phyloP scores from a whole-genome alignment of 768 basidiomycete genomes.

The Cystofilobasidium bisporidii region DNA sequence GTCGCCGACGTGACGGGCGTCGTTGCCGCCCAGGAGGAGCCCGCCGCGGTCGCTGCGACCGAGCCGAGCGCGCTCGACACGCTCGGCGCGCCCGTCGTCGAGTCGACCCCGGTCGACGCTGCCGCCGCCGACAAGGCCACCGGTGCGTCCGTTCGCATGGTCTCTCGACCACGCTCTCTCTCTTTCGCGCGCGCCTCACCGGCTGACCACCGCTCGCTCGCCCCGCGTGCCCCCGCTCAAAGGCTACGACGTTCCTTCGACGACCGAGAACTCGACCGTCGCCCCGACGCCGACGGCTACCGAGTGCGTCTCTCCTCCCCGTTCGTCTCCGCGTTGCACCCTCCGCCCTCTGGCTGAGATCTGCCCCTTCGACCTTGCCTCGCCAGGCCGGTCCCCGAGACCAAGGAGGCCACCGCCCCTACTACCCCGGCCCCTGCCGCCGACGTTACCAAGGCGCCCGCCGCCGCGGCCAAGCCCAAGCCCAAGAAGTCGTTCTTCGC shows the following conservation, averaged over 20 bases:
- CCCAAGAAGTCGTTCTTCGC: conserved; percentile 19
- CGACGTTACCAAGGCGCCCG: not conserved
- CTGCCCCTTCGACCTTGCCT: not conserved
- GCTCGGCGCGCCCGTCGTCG: not conserved
- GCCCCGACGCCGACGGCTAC: not conserved
- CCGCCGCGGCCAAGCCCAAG: conserved; percentile 10
- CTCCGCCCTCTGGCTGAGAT: not conserved
- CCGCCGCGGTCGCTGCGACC: not conserved
- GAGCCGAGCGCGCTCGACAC: not conserved
- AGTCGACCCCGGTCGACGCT: not conserved
- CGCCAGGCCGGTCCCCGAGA: not conserved
- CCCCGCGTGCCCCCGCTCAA: not conserved
- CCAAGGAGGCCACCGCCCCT: not conserved
- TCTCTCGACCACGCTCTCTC: no score
- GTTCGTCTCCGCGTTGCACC: not conserved
- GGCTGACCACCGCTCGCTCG: no score
- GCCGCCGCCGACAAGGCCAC: not conserved
- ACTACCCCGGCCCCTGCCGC: not conserved
- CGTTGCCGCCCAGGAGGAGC: conserved; percentile 10
- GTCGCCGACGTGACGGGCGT: conserved; percentile 15
- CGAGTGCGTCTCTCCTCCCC: not conserved
- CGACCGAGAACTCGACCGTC: not conserved
- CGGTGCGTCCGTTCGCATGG: no score
- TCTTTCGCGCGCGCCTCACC: no score
- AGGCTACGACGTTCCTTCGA: conserved; percentile 18